phyloP scores from a whole-genome alignment of 2,329 filamentous ascomycete species.

The Aspergillus brunneoviolaceus region DNA sequence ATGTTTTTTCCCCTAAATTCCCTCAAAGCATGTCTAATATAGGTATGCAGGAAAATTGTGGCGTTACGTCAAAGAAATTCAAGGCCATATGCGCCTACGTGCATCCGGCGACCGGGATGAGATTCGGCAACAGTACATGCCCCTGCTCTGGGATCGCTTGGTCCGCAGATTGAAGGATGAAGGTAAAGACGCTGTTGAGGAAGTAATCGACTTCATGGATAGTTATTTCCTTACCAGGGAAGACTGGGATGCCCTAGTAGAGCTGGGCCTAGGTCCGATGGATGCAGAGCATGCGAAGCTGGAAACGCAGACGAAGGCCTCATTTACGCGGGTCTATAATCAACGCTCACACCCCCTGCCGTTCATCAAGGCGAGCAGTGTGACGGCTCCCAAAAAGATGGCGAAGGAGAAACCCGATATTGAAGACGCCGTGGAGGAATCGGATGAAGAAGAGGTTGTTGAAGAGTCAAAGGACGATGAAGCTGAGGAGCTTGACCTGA shows the following conservation, averaged over 20 bases:
- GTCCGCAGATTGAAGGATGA: slow-evolving; percentile 72
- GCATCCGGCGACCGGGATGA: slow-evolving; percentile 90
- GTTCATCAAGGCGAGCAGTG: slow-evolving; percentile 89
- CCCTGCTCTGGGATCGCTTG: slow-evolving; percentile 78
- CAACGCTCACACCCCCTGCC: slow-evolving; percentile 80
- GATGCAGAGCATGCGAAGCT: slow-evolving; percentile 72
- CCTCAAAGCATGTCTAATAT: slow-evolving; percentile 6
- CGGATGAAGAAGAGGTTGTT: slow-evolving; percentile 68
- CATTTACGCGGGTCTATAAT: slow-evolving; percentile 92
- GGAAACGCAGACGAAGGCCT: slow-evolving; percentile 79
- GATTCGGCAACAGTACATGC: slow-evolving; percentile 90
- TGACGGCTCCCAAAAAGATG: slow-evolving; percentile 69
- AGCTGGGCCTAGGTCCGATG: slow-evolving; percentile 86
- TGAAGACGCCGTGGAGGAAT: slow-evolving; percentile 93
- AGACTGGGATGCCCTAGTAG: slow-evolving; percentile 88
- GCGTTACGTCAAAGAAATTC: slow-evolving; percentile 86
- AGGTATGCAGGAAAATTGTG: slow-evolving; percentile 57
- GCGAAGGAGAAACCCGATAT: slow-evolving; percentile 81
- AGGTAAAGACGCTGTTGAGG: slow-evolving; percentile 77
- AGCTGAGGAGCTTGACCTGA: slow-evolving; percentile 76
- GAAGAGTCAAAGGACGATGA: slow-evolving; percentile 62
- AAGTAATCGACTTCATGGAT: slow-evolving; percentile 94
- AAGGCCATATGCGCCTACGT: slow-evolving; percentile 92
- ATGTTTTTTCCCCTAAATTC: slow-evolving; percentile 41
- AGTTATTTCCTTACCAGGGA: slow-evolving; percentile 93